Evolutionary conservation across 1,284 basidiomycete genomes (phyloP), one percentile per base, ranked within the genome.

Genomic region (Coniferiporia sulphurascens): DNA sequence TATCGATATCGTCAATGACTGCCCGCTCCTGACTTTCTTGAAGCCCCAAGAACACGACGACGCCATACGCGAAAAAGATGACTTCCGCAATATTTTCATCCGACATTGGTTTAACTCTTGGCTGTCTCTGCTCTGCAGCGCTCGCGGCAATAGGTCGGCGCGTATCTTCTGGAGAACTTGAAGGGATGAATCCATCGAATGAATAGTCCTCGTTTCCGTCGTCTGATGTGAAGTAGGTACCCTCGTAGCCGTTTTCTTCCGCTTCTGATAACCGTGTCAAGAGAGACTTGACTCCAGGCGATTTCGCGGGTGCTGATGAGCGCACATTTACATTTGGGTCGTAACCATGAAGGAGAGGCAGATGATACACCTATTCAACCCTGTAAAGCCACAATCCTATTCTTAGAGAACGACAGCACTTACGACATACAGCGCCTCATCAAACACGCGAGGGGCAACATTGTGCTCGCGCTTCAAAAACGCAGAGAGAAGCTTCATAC

Each of bases 391-490:
- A 55, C 46, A 52, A 21, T 54, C 46, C 27, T 58, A 48, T 35
- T 34, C 51, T 57, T 15, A 52, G 46, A n/a, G 13, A 52, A 52
- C 32, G 10, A 48, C 48, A 19, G 45, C 35, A 83, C 89, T 73
- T 64, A 95, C 92, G 52, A 87, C 91, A 74, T 95, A 98, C 63
- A 94, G 76, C 2, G 94, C 95, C 72, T 98, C 95, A 70, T 98
- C 95, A 68, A 93, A 98, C 1, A 94, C 83, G 58, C 95, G 79
- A 0, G 95, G 93, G 1, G 82, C 79, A 9, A 96, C 93, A 56
- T 95, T 95, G 70, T 98, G 95, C 70, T 98, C 95, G 56, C 95
- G 78, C 71, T 95, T 95, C 69, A 97, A 71, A 68, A 95, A 97
- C 5, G 87, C 86, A 6, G 86, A 81, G 19, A 95, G 73, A 0